Base-by-base conservation (phyloP, 345 rosid species). In the Bruguiera parviflora region DNA sequence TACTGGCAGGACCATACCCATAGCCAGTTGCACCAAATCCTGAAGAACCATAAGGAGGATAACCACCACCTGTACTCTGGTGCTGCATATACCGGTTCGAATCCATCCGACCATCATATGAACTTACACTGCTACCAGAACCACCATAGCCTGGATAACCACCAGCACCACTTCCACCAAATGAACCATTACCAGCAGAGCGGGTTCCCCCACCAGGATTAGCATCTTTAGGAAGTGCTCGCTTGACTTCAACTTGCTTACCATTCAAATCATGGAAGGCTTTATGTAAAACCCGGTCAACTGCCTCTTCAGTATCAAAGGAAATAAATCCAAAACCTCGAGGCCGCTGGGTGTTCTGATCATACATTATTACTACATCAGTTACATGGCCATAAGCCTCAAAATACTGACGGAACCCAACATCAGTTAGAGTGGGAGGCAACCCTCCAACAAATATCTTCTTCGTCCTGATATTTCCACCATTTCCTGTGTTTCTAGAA, bases 261-360 rank as follows among this genome's bases (percentile, higher is more conserved):
- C 96, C 97, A 66, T 78, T 83, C 82, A 95, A 76, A 83, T 95
- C 99, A 65, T 95, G 99, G 75, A 88, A 95, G 13, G 83, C 82
- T 74, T 87, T 95, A 72, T 92, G 92, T 77, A 95, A 84, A 78
- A 90, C 99, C 68, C 76, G 85, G 58, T 95, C 99, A 66, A 95
- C 97, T 0, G 96, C 89, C 73, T 92, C 97, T 77, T 95, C 99
- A 4, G 83, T 71, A 28, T 95, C 98, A 33, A 95, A 95, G 52
- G 99, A 95, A 64, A 95, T 89, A 71, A 95, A 95, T 49, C 99
- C 99, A 85, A 92, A 95, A 19, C 99, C 99, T 72, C 97, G 83
- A 65, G 99, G 97, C 0, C 97, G 85, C 58, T 88, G 93, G 3
- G 99, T 95, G 33, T 83, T 86, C 84, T 95, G 99, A 72, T 95